Evolutionary conservation across 1,139 yeast genomes (phyloP).

Genomic region (Nakaseomyces kungkrabaensis): DNA sequence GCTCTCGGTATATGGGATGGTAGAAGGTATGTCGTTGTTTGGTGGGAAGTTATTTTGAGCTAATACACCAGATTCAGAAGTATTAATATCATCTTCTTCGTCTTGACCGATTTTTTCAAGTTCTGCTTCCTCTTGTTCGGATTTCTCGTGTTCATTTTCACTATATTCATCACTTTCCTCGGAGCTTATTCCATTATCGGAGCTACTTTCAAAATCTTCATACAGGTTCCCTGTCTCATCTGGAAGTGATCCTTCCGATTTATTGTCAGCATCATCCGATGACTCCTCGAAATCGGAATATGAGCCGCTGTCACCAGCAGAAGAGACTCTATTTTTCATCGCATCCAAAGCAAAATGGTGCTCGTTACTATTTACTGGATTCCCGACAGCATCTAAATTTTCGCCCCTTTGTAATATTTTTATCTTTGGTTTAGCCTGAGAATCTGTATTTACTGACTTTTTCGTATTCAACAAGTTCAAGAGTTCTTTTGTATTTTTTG

Average conservation of each 20-base stretch:
- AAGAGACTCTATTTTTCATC: not conserved
- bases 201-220: slow-evolving; percentile 4
- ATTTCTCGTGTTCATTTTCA: not conserved
- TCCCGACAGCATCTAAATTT: slow-evolving; percentile 7
- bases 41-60: slow-evolving; percentile 11
- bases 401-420: slow-evolving; percentile 31
- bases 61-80: slow-evolving; percentile 5
- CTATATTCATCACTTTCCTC: slow-evolving; percentile 11
- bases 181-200: slow-evolving; percentile 9
- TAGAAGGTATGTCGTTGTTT: slow-evolving; percentile 32
- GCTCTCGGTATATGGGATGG: slow-evolving; percentile 25
- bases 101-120: not conserved
- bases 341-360: not conserved
- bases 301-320: slow-evolving; percentile 1
- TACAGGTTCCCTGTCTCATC: not conserved
- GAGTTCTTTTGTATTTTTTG: slow-evolving; percentile 34
- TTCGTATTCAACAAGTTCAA: slow-evolving; percentile 8
- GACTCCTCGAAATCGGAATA: not conserved
- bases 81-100: not conserved
- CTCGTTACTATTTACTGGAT: not conserved
- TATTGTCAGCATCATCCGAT: not conserved
- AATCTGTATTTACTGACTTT: not conserved
- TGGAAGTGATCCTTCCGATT: not conserved
- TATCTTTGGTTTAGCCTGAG: slow-evolving; percentile 21
- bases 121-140: not conserved